These are phyloP conservation scores for Cytospora paraplurivora DNA, from an alignment of 2,329 filamentous ascomycete genomes.

Conservation along the genomic window DNA sequence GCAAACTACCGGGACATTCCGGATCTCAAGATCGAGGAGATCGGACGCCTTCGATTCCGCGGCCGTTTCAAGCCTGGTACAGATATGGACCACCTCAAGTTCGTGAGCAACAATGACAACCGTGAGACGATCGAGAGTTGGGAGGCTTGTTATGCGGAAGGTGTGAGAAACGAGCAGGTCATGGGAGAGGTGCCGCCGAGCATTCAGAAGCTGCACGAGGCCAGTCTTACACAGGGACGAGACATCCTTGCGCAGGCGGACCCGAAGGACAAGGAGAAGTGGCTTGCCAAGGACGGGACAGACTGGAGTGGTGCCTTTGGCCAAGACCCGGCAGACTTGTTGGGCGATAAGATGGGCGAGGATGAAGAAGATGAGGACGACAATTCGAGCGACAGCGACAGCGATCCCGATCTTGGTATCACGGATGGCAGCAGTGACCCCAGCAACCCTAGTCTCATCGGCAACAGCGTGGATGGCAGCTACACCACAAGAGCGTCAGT, in stretches of 20 bases:
- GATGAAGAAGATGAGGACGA: constrained; percentile 44
- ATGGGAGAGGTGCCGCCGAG: constrained; percentile 71
- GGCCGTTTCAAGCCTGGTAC: constrained; percentile 88
- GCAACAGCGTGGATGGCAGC: background rate
- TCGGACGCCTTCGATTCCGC: constrained; percentile 79
- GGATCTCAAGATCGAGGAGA: constrained; percentile 74
- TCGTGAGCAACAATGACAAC: constrained; percentile 83
- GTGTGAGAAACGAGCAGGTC: constrained; percentile 73
- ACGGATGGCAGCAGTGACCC: constrained; percentile 51
- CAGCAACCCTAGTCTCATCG: constrained; percentile 22
- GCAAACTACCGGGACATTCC: constrained; percentile 70
- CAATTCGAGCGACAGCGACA: constrained; percentile 43
- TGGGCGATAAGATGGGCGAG: constrained; percentile 36
- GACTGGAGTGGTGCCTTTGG: constrained; percentile 91
- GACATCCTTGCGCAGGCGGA: constrained; percentile 76
- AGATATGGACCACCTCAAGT: constrained; percentile 80
- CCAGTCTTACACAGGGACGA: constrained; percentile 75
- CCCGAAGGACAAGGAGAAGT: constrained; percentile 72
- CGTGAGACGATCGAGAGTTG: constrained; percentile 93
- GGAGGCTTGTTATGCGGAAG: constrained; percentile 89
- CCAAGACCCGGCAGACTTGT: constrained; percentile 63
- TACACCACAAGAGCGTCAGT: constrained; percentile 28
- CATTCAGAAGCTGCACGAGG: constrained; percentile 76
- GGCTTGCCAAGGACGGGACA: constrained; percentile 76
- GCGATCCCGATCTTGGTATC: constrained; percentile 59